Conservation (phyloP, 257 asterid species). For the Solanum raphanifolium region DNA sequence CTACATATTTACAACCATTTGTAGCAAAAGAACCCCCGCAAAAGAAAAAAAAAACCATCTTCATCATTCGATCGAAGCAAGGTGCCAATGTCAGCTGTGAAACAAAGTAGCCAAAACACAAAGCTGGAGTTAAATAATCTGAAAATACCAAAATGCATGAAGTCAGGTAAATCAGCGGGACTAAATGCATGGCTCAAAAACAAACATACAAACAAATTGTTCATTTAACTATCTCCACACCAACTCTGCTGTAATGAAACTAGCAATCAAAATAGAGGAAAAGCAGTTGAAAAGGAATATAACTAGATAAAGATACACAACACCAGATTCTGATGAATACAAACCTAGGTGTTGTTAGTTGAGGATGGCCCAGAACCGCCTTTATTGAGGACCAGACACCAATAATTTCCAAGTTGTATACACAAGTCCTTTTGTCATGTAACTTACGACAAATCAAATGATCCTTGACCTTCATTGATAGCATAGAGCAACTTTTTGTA, state of each 20-base stretch:
- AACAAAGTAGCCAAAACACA: not conserved
- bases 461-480: conserved; percentile 93
- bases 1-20: not conserved
- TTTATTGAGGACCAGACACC: not conserved
- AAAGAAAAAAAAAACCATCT: not conserved
- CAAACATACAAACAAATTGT: not conserved
- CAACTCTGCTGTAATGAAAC: not conserved
- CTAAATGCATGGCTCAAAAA: not conserved
- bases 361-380: not conserved
- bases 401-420: conserved; percentile 1
- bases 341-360: not conserved
- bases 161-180: not conserved
- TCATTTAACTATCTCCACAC: not conserved
- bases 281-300: not conserved
- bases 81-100: not conserved
- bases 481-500: conserved; percentile 80
- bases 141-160: not conserved
- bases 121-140: not conserved
- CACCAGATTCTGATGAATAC: not conserved
- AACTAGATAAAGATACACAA: not conserved
- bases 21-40: not conserved
- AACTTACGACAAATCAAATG: conserved; percentile 83
- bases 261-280: not conserved
- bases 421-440: conserved; percentile 11
- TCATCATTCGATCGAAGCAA: not conserved